Evolutionary conservation across 2,329 filamentous ascomycete genomes (phyloP), one percentile per base, ranked within the genome.

Genomic region (Herpotrichia juniperi): DNA sequence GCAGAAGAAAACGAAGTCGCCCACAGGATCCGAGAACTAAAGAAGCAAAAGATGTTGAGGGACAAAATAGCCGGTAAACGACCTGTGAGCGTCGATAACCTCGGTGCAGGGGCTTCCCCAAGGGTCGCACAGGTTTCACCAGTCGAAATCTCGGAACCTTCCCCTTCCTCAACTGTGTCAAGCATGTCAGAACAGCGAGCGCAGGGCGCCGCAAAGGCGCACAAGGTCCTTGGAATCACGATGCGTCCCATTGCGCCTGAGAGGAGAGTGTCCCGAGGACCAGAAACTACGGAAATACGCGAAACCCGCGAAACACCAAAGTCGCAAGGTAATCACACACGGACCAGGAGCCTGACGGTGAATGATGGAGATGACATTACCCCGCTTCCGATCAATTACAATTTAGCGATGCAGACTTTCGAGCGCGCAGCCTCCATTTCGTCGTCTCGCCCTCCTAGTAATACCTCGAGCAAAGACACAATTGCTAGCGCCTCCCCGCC

Each of bases 11-110:
- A 81, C 57, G 78, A 83, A 34, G 83, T 86, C 6, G 82, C 80
- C 30, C 79, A 79, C 49, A 75, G 81, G 37, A 87, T 87, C 45
- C 78, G 79, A 61, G 78, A 87, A 60, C 66, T 87, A 26, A 81
- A 81, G 62, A 79, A 83, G 58, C 81, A 83, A 56, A 82, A 84
- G 57, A 76, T 83, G 67, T 76, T 78, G 61, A 78, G 82, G 53
- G 79, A 84, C 40, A 76, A 74, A 58, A 62, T 71, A 56, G 67
- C 71, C 32, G 65, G 66, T 32, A 67, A 67, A 52, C 53, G 65
- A 53, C 67, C 69, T 46, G 62, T 67, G 42, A 56, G 57, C 28
- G 30, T 45, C 16, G 28, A 31, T 19, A 5, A 30, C 28, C 51
- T 53, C 7, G 76, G 80, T 61, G 65, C 79, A 65, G 72, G 76